Evolutionary conservation across 805 yeast genomes (phyloP), one percentile per base, ranked within the genome.

Genomic region (Grigorovia transvaalensis): DNA sequence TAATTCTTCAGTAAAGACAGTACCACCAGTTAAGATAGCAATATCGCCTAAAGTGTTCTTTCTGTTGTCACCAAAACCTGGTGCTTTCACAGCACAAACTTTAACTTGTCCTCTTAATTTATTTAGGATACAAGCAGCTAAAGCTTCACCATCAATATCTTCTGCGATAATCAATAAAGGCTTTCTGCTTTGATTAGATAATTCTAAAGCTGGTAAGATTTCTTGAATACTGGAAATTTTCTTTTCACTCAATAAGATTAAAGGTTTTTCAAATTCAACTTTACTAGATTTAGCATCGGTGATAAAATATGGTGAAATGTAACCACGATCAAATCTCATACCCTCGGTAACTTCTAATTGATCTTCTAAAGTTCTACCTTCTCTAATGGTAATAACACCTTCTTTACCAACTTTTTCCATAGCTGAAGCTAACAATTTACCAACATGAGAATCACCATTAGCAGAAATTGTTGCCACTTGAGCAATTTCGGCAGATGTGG

Each of bases 321-420:
- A 93, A 62, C 98, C 98, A 67, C 98, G 87, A 75, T 89, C 96
- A 68, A 93, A 91, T 74, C 91, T 84, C 96, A 91, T 88, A 74
- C 99, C 99, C 76, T 91, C 97, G 57, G 90, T 93, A 55, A 91
- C 95, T 74, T 90, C 97, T 62, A 91, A 81, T 71, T 88, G 96
- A 70, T 91, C 99, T 70, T 87, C 96, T 63, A 91, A 76, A 61
- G 97, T 93, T 78, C 88, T 90, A 62, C 98, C 98, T 73, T 88
- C 96, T 77, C 85, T 91, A 64, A 91, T 93, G 60, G 98, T 91
- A 71, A 91, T 90, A 57, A 91, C 98, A 77, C 99, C 99, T 71
- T 91, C 98, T 74, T 91, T 89, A 63, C 99, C 99, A 55, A 91
- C 99, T 72, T 90, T 90, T 74, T 89, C 97, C 95, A 91, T 91